These are phyloP conservation scores for Piper betle DNA, from an alignment of 164 flowering plant species.

Conservation along the genomic window DNA sequence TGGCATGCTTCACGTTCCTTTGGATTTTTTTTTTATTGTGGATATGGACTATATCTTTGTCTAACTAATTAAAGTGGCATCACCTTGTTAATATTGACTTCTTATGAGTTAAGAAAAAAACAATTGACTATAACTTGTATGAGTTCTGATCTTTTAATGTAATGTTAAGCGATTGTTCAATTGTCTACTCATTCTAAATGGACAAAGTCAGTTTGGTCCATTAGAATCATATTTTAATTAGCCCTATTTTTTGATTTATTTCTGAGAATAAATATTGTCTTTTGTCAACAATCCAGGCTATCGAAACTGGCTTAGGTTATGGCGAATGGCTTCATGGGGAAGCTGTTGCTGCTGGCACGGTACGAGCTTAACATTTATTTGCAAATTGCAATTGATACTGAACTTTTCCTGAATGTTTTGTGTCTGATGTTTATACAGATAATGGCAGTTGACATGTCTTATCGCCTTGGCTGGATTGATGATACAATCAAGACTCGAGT, in stretches of 20 bases:
- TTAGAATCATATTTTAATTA: too few species aligned
- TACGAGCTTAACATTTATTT: conserved; percentile 9
- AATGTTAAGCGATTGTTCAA: not conserved
- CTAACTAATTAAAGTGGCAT: not conserved
- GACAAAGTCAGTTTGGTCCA: not conserved
- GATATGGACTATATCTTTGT: not conserved
- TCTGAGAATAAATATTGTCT: not conserved
- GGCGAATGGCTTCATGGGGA: conserved; percentile 99
- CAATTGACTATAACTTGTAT: too few species aligned
- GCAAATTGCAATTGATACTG: not conserved
- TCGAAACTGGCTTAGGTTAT: too few species aligned
- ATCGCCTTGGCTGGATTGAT: conserved; percentile 98
- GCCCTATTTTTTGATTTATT: not conserved
- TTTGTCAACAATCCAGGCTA: conserved; percentile 23
- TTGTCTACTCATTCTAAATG: not conserved
- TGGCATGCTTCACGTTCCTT: not conserved
- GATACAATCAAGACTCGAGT: conserved; percentile 65
- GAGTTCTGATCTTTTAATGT: too few species aligned
- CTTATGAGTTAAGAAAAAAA: too few species aligned
- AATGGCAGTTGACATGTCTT: conserved; percentile 99
- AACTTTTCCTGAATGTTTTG: not conserved
- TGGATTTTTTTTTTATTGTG: not conserved
- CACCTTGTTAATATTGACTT: not conserved
- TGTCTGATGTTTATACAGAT: conserved; percentile 33
- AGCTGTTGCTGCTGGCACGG: conserved; percentile 98